Evolutionary conservation across 2,329 filamentous ascomycete species (phyloP).

Genomic region (Capronia epimyces): DNA sequence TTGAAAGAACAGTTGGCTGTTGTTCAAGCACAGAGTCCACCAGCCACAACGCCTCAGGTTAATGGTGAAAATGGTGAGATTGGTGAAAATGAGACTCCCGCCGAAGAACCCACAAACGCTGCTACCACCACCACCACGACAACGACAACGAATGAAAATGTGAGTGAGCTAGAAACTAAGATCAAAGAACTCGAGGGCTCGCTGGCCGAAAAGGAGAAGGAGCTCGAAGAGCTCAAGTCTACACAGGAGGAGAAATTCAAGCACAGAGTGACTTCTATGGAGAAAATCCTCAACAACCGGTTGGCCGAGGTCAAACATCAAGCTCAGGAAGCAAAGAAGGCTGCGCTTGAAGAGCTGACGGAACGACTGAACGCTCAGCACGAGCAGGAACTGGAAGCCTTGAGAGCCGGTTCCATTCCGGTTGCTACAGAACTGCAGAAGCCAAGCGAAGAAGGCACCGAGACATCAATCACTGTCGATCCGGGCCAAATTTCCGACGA

Average conservation of each 20-base stretch:
- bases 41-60: conserved; percentile 28
- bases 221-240: conserved; percentile 39
- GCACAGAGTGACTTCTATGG: conserved; percentile 42
- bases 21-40: conserved; percentile 44
- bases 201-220: conserved; percentile 47
- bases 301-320: conserved; percentile 53
- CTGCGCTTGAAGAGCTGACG: conserved; percentile 25
- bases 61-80: conserved; percentile 45
- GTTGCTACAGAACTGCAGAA: conserved; percentile 33
- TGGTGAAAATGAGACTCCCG: conserved; percentile 47
- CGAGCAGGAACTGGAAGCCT: conserved; percentile 39
- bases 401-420: conserved; percentile 35
- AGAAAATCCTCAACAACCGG: conserved; percentile 62
- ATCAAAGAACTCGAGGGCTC: conserved; percentile 50
- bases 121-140: conserved; percentile 24
- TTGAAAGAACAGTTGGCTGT: conserved; percentile 61
- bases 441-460: conserved; percentile 23
- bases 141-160: background rate
- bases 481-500: conserved; percentile 34
- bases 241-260: conserved; percentile 48
- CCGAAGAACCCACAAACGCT: conserved; percentile 33
- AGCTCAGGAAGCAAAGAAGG: conserved; percentile 42
- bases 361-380: conserved; percentile 32
- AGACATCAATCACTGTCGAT: conserved; percentile 25
- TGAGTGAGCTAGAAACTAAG: conserved; percentile 52